A percentile compares a stretch with the other conserved stretches of the same genome.
phyloP scores from a whole-genome alignment of 2,329 filamentous ascomycete species.

The Beauveria sp. region DNA sequence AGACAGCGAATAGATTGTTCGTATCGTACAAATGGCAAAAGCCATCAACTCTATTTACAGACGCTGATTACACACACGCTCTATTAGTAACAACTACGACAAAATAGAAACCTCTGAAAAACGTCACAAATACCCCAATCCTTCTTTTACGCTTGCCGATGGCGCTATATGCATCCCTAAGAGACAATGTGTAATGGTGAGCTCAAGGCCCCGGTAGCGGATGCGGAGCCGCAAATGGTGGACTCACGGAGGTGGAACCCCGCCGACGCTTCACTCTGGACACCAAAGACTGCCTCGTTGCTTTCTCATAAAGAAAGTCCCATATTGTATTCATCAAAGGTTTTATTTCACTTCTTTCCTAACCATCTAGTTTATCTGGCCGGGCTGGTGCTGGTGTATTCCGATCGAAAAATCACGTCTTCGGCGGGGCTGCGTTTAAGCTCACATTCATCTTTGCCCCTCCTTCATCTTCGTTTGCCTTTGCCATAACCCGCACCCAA shows the following conservation, averaged over 20 bases:
- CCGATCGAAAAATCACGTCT: background rate
- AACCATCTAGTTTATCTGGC: background rate
- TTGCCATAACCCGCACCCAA: background rate
- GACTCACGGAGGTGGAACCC: slow-evolving; percentile 16
- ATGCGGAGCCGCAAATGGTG: slow-evolving; percentile 8
- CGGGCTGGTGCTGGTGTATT: background rate
- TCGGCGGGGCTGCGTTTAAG: background rate
- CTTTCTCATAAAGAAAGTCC: background rate
- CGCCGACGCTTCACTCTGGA: slow-evolving; percentile 11
- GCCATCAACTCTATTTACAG: too few relatives aligned
- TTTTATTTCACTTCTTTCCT: background rate
- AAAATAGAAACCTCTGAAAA: background rate
- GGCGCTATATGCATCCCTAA: background rate
- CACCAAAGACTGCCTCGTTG: background rate
- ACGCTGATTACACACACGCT: too few relatives aligned
- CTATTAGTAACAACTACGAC: too few relatives aligned
- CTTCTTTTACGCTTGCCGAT: background rate
- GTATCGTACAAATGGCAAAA: too few relatives aligned
- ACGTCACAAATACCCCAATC: too few relatives aligned
- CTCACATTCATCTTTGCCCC: background rate
- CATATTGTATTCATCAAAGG: background rate
- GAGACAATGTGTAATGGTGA: background rate
- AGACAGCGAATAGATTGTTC: too few relatives aligned
- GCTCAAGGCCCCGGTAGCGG: background rate
- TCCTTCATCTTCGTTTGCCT: background rate